Evolutionary conservation across 148 eudicot species (phyloP).

Genomic region (Simmondsia chinensis): DNA sequence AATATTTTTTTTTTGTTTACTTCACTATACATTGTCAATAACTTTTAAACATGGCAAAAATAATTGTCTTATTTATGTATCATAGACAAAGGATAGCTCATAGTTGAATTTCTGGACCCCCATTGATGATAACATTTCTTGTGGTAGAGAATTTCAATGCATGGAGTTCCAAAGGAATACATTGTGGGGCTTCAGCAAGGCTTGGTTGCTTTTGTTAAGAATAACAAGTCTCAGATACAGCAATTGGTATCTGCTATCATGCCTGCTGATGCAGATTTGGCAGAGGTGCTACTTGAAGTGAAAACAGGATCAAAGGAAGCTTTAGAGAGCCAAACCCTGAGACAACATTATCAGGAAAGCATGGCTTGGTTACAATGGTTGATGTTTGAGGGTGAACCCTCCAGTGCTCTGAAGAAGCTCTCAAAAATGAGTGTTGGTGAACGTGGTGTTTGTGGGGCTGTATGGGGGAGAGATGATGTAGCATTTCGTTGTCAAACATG

Average conservation of each 20-base stretch:
- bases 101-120: no score
- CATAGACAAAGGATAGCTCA: no score
- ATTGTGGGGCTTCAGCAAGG: conserved; percentile 50
- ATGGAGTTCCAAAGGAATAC: conserved; percentile 55
- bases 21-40: no score
- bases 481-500: conserved; percentile 95
- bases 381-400: conserved; percentile 88
- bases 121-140: no score
- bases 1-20: no score
- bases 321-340: conserved; percentile 16
- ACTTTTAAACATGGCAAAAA: no score
- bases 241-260: conserved; percentile 54
- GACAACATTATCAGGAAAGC: conserved; percentile 49
- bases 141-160: conserved; percentile 52
- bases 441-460: conserved; percentile 93
- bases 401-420: conserved; percentile 33
- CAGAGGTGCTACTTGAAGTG: conserved; percentile 19
- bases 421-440: conserved; percentile 47
- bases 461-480: conserved; percentile 91
- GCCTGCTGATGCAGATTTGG: conserved; percentile 53
- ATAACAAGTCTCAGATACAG: conserved; percentile 22
- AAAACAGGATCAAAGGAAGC: conserved; percentile 16
- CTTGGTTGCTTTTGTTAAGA: conserved; percentile 48
- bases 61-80: no score
- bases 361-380: conserved; percentile 88